Evolutionary conservation across 2,329 filamentous ascomycete species (phyloP), one percentile per base, ranked within the genome.

Genomic region (Fusarium sp.): DNA sequence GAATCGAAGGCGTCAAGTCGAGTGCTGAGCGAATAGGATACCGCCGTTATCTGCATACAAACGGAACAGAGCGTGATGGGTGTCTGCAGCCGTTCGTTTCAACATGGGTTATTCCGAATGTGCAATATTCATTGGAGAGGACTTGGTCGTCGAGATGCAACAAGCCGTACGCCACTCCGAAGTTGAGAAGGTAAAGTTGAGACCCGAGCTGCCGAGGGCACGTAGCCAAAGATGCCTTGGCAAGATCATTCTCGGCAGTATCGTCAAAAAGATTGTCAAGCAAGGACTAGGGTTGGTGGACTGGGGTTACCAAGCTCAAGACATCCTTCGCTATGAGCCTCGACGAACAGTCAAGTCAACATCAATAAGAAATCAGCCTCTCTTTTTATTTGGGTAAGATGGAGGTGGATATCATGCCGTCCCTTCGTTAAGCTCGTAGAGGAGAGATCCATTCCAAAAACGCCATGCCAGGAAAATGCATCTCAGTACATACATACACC

Each of bases 391-490:
- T 58, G 50, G 53, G 54, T 61, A 52, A 60, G 63, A 67, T 68
- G 63, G 69, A 68, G 67, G 67, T 73, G 77, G 78, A 79, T 79
- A 79, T 80, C 77, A 71, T 75, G 64, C 66, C 67, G 67, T 75
- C 65, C 70, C 69, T 69, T 79, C 78, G 73, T 80, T 68, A 75
- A 70, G 66, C 64, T 75, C 73, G 67, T 76, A 70, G 74, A 70
- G 73, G 72, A 76, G 75, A 74, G 71, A 72, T 72, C 69, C 68
- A 64, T 54, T 47, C 63, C 61, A 69, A 72, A 62, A 74, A 75
- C 73, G 73, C 74, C 74, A 70, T 73, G 72, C 73, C 66, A 61
- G 53, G 62, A 61, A 74, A 72, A 67, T 72, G 67, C 62, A 70
- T 56, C 57, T 59, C 52, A 54, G 65, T 64, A 62, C 58, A 61